Evolutionary conservation across 2,329 filamentous ascomycete species (phyloP).

Genomic region (Aspergillus candidus): DNA sequence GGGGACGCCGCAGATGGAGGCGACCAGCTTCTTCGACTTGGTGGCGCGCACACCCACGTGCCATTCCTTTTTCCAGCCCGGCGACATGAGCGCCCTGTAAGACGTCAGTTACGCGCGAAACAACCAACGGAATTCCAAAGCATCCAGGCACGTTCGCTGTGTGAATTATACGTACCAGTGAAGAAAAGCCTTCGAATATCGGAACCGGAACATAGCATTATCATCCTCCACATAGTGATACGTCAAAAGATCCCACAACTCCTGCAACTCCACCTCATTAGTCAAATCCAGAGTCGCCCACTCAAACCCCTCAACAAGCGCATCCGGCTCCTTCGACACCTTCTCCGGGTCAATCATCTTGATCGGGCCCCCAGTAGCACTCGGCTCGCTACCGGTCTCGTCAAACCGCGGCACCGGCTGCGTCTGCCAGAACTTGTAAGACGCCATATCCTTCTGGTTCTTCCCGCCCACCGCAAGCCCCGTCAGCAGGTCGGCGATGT

Average conservation of each 20-base stretch:
- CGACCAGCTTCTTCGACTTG: conserved; percentile 79
- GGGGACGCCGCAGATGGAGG: conserved; percentile 92
- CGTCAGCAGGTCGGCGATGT: conserved; percentile 44
- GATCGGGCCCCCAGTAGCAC: conserved; percentile 73
- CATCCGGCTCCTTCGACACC: conserved; percentile 69
- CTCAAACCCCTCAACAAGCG: conserved; percentile 77
- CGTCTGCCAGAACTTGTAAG: conserved; percentile 98
- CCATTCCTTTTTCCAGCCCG: conserved; percentile 90
- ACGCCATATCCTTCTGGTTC: conserved; percentile 92
- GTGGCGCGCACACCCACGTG: conserved; percentile 87
- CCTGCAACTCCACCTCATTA: conserved; percentile 69
- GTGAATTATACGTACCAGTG: conserved; percentile 59
- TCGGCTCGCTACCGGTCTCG: conserved; percentile 43
- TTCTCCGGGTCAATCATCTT: conserved; percentile 70
- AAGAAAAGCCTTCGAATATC: conserved; percentile 83
- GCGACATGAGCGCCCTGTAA: conserved; percentile 80
- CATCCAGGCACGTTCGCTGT: neutral
- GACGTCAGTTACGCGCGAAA: neutral
- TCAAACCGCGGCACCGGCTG: conserved; percentile 85
- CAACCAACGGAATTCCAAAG: neutral
- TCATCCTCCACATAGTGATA: conserved; percentile 97
- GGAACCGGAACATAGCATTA: conserved; percentile 95
- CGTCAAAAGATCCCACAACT: conserved; percentile 85
- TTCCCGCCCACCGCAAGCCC: conserved; percentile 66
- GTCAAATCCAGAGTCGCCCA: conserved; percentile 88